phyloP scores from a whole-genome alignment of 1,139 yeast genomes.

The Debaryomycetaceae sp. region DNA sequence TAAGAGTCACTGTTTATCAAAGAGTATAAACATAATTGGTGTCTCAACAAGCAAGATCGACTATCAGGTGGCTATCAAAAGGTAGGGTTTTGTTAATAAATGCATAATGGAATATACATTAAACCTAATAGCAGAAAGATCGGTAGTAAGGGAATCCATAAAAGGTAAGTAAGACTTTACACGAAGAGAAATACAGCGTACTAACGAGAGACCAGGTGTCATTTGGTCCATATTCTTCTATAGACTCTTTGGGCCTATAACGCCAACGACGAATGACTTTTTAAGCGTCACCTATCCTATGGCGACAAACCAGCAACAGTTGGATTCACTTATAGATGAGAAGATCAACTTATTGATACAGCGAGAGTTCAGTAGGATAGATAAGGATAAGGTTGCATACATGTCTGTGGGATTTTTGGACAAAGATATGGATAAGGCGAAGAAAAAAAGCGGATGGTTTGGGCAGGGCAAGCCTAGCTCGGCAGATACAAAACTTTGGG shows the following conservation, averaged over 20 bases:
- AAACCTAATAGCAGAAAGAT: conserved; percentile 38
- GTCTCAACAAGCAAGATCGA: not conserved
- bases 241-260: conserved; percentile 64
- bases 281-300: conserved; percentile 45
- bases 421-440: conserved; percentile 21
- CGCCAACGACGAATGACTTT: conserved; percentile 49
- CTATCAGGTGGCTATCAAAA: not conserved
- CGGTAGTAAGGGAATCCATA: conserved; percentile 42
- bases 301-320: conserved; percentile 39
- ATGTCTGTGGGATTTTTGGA: conserved; percentile 29
- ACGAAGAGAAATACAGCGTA: conserved; percentile 4
- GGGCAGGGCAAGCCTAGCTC: conserved; percentile 26
- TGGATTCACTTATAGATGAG: conserved; percentile 44
- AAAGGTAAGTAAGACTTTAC: conserved; percentile 33
- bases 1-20: not conserved
- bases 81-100: not conserved
- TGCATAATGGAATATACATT: conserved; percentile 36
- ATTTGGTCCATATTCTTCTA: conserved; percentile 69
- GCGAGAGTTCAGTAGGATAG: conserved; percentile 15
- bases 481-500: conserved; percentile 33
- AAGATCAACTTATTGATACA: conserved; percentile 36
- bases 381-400: conserved; percentile 16
- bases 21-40: not conserved
- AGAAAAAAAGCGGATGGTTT: conserved; percentile 44
- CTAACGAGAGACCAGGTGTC: conserved; percentile 42